Evolutionary conservation across 345 rosid genomes (phyloP).

Genomic region (Aquilaria malaccensis): DNA sequence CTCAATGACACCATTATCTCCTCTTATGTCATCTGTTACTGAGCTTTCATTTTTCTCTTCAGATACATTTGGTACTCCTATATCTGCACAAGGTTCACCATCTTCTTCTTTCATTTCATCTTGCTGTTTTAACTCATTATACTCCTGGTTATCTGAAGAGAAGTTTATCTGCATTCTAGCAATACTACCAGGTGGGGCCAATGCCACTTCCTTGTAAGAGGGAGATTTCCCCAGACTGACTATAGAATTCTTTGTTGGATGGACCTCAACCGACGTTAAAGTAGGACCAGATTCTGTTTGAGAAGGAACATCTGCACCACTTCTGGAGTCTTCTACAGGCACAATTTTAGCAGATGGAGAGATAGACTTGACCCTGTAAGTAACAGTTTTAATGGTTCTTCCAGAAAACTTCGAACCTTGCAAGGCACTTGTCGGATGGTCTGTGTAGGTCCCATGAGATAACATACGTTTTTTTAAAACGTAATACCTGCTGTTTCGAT

Average conservation of each 20-base stretch:
- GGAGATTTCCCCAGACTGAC: constrained; percentile 83
- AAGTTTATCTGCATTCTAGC: constrained; percentile 46
- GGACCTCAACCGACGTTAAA: constrained; percentile 31
- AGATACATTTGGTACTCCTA: constrained; percentile 19
- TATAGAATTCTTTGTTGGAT: constrained; percentile 33
- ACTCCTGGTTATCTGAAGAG: constrained; percentile 36
- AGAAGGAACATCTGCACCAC: constrained; percentile 32
- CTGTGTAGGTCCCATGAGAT: constrained; percentile 58
- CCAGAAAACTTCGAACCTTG: constrained; percentile 73
- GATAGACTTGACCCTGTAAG: constrained; percentile 74
- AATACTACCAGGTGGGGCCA: constrained; percentile 93
- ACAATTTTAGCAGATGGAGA: constrained; percentile 43
- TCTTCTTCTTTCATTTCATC: constrained; percentile 29
- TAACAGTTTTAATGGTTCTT: constrained; percentile 66
- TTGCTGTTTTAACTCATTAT: constrained; percentile 21
- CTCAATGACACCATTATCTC: constrained; percentile 26
- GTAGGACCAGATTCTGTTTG: constrained; percentile 30
- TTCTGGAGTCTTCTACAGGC: constrained; percentile 30
- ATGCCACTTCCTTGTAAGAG: constrained; percentile 96
- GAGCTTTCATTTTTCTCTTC: constrained; percentile 33
- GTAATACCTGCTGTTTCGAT: constrained; percentile 58
- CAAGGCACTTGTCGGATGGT: constrained; percentile 43
- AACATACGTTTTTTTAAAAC: constrained; percentile 59
- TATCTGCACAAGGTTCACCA: constrained; percentile 18
- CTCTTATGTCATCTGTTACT: constrained; percentile 16